Evolutionary conservation across 78 protist species (phyloP), one percentile per base, ranked within the genome.

Genomic region (Pigoraptor vietnamica): DNA sequence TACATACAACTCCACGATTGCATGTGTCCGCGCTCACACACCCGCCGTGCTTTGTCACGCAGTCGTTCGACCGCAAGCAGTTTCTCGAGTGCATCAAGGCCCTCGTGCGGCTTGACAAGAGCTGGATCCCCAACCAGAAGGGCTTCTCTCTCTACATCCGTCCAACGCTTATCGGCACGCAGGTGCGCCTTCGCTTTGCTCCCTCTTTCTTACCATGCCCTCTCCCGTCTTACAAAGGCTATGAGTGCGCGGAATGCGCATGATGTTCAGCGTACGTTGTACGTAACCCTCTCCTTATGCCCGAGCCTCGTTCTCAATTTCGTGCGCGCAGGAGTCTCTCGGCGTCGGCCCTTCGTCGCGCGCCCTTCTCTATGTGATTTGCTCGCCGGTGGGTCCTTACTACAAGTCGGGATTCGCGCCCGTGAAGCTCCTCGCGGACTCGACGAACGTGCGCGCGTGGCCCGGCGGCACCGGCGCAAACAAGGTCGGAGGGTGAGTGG

Each of bases 311-410:
- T n/a, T n/a, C n/a, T n/a, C 37, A 38, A 23, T 91, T 36, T 83
- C 56, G 14, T 25, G 33, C 56, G 9, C 91, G 37, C 40, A 93
- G 89, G 89, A n/a, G 35, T n/a, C 91, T 1, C 97, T 98, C 39
- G 98, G 98, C 24, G 97, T 98, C 39, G 95, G 87, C 24, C 89
- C 95, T 25, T 34, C 97, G 10, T 0, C 6, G 9, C 2, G 23
- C 23, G 94, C 96, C 29, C 24, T 83, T 39, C 87, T 97, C 55
- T 97, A 86, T 92, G 89, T 93, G 39, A 98, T 99, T 91, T 48
- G 86, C 23, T 96, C 98, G 37, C 99, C 99, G 37, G 98, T 96
- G 35, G 99, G 99, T 29, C 99, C 99, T 33, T 99, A 99, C 95
- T 99, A 95, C 93, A 90, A 91, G 90, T 91, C 92, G 39, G 99